Conservation (phyloP, 176 grass and related monocot genomes). For the Bolboschoenus planiculmis region DNA sequence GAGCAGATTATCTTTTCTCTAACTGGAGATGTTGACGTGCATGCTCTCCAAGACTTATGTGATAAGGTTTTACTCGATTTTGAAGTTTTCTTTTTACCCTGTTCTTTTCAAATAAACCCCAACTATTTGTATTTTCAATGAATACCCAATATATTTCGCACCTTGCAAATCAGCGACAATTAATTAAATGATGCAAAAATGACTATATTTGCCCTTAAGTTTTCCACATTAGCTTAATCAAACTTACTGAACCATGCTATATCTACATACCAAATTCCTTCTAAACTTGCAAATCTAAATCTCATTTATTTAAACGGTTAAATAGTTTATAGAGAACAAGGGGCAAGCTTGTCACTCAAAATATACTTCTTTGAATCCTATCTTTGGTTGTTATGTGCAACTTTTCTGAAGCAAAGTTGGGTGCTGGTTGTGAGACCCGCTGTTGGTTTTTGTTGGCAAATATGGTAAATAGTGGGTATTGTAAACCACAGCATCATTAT, state of each 20-base stretch:
- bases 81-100: not conserved
- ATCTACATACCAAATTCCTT: not conserved
- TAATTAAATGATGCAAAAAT: not conserved
- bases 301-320: not conserved
- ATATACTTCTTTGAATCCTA: not conserved
- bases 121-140: not conserved
- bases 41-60: conserved; percentile 79
- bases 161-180: conserved; percentile 1
- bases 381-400: not conserved
- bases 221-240: not conserved
- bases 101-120: not conserved
- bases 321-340: not conserved
- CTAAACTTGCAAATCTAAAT: not conserved
- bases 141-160: not conserved
- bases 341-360: not conserved
- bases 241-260: not conserved
- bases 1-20: conserved; percentile 94
- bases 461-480: not conserved
- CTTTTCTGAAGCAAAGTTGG: not conserved
- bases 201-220: not conserved
- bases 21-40: conserved; percentile 71
- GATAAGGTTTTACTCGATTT: conserved; percentile 56
- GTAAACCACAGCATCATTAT: not conserved
- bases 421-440: not conserved
- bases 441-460: not conserved